These are phyloP conservation scores for Eutrema yunnanense DNA, from an alignment of 345 rosid genomes.

Conservation along the genomic window DNA sequence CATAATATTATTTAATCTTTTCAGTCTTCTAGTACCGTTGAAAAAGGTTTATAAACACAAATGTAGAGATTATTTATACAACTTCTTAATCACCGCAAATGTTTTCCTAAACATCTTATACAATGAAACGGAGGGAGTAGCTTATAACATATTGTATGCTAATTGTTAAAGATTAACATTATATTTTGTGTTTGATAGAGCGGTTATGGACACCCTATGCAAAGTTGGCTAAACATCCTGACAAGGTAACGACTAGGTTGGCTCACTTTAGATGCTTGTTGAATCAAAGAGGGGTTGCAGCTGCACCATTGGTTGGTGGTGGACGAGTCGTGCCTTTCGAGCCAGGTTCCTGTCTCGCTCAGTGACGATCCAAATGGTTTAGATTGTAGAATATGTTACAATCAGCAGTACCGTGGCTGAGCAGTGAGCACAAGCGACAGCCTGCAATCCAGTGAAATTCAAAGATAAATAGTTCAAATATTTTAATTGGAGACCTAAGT, in stretches of 20 bases:
- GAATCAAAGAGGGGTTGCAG: constrained; percentile 67
- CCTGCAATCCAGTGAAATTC: background rate
- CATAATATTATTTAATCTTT: too few relatives aligned
- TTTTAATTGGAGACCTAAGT: background rate
- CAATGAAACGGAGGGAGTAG: background rate
- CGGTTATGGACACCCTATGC: constrained; percentile 59
- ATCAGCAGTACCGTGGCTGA: background rate
- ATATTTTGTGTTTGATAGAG: constrained; percentile 31
- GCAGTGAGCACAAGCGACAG: background rate
- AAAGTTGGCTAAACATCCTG: constrained; percentile 44
- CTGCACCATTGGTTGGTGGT: constrained; percentile 47
- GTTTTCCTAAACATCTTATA: too few relatives aligned
- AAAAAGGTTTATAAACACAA: too few relatives aligned
- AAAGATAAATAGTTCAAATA: background rate
- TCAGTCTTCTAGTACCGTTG: too few relatives aligned
- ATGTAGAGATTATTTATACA: too few relatives aligned
- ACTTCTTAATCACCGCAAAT: too few relatives aligned
- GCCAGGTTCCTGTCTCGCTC: constrained; percentile 60
- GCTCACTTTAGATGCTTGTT: constrained; percentile 65
- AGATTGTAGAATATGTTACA: background rate
- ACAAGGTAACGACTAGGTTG: constrained; percentile 40
- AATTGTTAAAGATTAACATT: background rate
- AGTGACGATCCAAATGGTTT: constrained; percentile 17
- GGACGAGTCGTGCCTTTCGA: constrained; percentile 46
- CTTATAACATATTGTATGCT: background rate